Evolutionary conservation across 2,329 filamentous ascomycete genomes (phyloP), one percentile per base, ranked within the genome.

Genomic region (Xylaria sp.): DNA sequence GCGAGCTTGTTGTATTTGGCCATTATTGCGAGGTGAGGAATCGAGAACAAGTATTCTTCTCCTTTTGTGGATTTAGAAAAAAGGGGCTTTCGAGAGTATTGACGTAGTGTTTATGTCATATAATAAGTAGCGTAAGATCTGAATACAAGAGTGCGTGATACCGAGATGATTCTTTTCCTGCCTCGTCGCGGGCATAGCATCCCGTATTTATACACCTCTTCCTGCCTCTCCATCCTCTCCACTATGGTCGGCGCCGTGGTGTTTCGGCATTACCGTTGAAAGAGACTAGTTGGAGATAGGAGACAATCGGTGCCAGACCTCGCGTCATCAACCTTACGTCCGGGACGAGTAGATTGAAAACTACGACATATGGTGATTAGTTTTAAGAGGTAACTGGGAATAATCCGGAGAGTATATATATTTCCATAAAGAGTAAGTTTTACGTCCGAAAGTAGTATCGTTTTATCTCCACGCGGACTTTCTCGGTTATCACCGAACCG

Each of bases 1-100:
- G 72, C 74, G 62, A 78, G 75, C 52, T 78, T 78, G 74, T 77
- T 78, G 70, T 73, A 77, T 55, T 77, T 78, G 54, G 75, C 70
- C 76, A 78, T 78, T 61, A 46, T 57, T 15, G 18, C 41, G 15
- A 46, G 15, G 6, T 46, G 41, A 18, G 41, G 1, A 43, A 46
- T 46, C 15, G 15, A n/a, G 15, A 46, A n/a, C 3, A 7, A 6
- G 18, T 3, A 7, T n/a, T n/a, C 18, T 46, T 46, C 41, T 20
- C 6, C 13, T 46, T 18, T 46, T 46, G 15, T n/a, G 2, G 18
- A 7, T 46, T n/a, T 6, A 7, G 13, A 46, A 8, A 6, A 43
- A 18, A 8, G 13, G 31, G 28, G 3, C 18, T n/a, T 20, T 12
- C 1, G 3, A n/a, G 7, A 20, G 18, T 48, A 20, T 23, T 10